Evolutionary conservation across 257 asterid genomes (phyloP).

Genomic region (Mentha longifolia): DNA sequence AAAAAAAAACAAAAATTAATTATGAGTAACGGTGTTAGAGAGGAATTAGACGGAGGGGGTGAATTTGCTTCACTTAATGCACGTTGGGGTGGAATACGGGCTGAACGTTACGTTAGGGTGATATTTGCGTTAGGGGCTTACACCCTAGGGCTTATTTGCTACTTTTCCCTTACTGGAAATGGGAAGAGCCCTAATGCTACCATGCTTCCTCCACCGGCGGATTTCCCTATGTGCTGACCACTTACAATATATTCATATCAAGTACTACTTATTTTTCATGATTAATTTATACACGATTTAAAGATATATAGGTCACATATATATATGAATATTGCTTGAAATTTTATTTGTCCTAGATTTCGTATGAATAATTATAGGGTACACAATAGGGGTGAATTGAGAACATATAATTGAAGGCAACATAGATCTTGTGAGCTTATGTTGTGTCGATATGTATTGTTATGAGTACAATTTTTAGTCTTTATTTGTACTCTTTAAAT

Average conservation of each 20-base stretch:
- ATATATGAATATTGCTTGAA: neutral
- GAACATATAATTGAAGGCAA: neutral
- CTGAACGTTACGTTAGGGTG: too few species aligned
- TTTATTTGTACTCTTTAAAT: neutral
- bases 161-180: conserved; percentile 36
- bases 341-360: neutral
- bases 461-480: neutral
- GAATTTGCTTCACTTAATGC: too few species aligned
- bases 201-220: conserved; percentile 49
- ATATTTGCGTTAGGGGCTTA: too few species aligned
- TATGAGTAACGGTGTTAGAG: too few species aligned
- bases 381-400: conserved; percentile 1
- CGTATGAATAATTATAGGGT: neutral
- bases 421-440: neutral
- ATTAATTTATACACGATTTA: too few species aligned
- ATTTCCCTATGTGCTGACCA: conserved; percentile 41
- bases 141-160: too few species aligned
- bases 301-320: too few species aligned
- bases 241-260: too few species aligned
- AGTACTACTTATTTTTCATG: neutral
- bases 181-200: conserved; percentile 27
- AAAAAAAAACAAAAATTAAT: too few species aligned
- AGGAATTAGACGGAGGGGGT: too few species aligned
- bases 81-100: too few species aligned
- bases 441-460: neutral